Evolutionary conservation across 2,329 filamentous ascomycete genomes (phyloP).

Genomic region (Sporothrix mexicana): DNA sequence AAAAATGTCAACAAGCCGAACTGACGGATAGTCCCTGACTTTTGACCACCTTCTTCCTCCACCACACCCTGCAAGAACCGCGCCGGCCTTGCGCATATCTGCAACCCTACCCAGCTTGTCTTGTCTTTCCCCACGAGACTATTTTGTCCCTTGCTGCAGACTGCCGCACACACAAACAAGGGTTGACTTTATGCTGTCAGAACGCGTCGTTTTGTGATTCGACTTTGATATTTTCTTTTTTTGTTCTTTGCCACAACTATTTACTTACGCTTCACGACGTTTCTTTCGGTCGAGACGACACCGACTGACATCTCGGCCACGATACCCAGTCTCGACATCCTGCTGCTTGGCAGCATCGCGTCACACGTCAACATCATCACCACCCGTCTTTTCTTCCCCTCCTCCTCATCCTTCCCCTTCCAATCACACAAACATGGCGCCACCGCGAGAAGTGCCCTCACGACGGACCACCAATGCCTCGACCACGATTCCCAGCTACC

Average conservation of each 20-base stretch:
- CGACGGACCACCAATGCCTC: slow-evolving; percentile 44
- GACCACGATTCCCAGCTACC: slow-evolving; percentile 31
- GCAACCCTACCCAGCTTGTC: background rate
- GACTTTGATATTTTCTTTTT: background rate
- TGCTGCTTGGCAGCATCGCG: slow-evolving; percentile 27
- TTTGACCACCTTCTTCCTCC: slow-evolving; percentile 1
- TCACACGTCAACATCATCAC: background rate
- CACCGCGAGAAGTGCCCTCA: slow-evolving; percentile 37
- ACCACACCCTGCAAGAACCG: slow-evolving; percentile 13
- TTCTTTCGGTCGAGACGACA: too few relatives aligned
- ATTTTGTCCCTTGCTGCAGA: background rate
- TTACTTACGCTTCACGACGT: background rate
- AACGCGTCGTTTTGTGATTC: slow-evolving; percentile 16
- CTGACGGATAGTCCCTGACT: slow-evolving; percentile 6
- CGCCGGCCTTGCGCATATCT: slow-evolving; percentile 23
- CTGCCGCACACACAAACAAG: slow-evolving; percentile 15
- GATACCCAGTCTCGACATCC: background rate
- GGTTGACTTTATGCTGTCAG: background rate
- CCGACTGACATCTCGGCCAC: background rate
- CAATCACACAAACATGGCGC: slow-evolving; percentile 29
- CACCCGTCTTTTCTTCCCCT: background rate
- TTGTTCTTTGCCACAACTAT: background rate
- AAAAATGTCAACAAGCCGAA: slow-evolving; percentile 23
- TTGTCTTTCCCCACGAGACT: slow-evolving; percentile 15
- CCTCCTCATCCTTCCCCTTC: background rate